Base-by-base conservation (phyloP, 169 alveolate species). In the Cryptosporidium sp. region DNA sequence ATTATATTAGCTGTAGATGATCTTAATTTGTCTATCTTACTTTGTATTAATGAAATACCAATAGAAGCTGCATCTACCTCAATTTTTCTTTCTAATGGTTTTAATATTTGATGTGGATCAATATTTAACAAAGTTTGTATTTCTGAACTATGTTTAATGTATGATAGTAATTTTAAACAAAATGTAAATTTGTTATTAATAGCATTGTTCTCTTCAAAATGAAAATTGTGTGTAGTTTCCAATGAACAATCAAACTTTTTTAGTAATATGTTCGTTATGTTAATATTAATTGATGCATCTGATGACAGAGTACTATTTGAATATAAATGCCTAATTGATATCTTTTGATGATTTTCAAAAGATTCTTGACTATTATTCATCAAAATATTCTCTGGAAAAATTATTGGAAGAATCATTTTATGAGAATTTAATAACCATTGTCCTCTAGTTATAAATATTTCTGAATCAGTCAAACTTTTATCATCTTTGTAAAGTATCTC, bases 41-140 rank as follows among this genome's bases (percentile, higher is more conserved):
- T 37, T 43, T 80, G 89, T n/a, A 80, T 80, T 9, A 80, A 61
- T 39, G 89, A 80, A 18, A 80, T 80, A 9, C 89, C 89, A 37
- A 80, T 67, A 21, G 89, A 41, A 14, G 89, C 89, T 31, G 89
- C 89, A n/a, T 80, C 89, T 26, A 80, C 33, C 21, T 80, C 89
- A 37, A 59, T 62, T 39, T 80, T 80, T n/a, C 75, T 37, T 26
- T 59, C 68, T 14, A 65, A 50, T 41, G 89, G 89, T 62, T 62
- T 80, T 26, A 59, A 39, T 10, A 73, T 73, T 59, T 29, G 33
- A 31, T 37, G 14, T n/a, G 86, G 86, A 33, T 73, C 70, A 52
- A 73, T 58, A 59, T 58, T 73, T 29, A 73, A 12, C 18, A 80
- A 6, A 59, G 50, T 26, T 9, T 43, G 50, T 67, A 33, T 67